Conservation (phyloP, 208 protist species). For the Leishmania amazonensis region DNA sequence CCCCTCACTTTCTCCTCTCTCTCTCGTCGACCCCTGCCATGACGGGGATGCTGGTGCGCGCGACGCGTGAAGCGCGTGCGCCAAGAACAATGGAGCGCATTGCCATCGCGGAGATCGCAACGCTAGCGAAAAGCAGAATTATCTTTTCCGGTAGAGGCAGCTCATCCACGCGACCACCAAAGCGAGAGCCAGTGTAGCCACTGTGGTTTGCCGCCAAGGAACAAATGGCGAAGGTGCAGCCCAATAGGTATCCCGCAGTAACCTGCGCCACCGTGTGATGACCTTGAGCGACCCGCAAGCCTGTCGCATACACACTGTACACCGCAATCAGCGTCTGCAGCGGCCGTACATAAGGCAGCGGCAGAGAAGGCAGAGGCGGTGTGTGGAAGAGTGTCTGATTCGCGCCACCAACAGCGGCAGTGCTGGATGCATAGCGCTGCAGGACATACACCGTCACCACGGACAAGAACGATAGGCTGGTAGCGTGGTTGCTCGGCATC, state of each 20-base stretch:
- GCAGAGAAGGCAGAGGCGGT: constrained; percentile 7
- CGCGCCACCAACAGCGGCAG: neutral
- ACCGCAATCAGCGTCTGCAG: constrained; percentile 27
- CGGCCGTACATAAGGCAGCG: constrained; percentile 3
- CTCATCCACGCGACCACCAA: constrained; percentile 49
- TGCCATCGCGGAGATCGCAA: constrained; percentile 15
- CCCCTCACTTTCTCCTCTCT: neutral
- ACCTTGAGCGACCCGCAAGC: constrained; percentile 39
- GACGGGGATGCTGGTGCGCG: neutral
- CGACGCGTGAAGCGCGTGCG: neutral
- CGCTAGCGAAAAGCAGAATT: constrained; percentile 13
- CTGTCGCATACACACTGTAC: constrained; percentile 44
- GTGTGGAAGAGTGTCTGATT: neutral
- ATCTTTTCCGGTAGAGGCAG: constrained; percentile 29
- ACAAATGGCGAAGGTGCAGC: constrained; percentile 13
- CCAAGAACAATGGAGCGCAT: constrained; percentile 26
- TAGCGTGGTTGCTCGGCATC: constrained; percentile 79
- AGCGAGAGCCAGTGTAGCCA: constrained; percentile 24
- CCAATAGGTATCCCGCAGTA: constrained; percentile 42
- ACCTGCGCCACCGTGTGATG: constrained; percentile 64
- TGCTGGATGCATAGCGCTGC: constrained; percentile 8
- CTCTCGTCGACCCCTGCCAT: neutral
- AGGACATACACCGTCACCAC: constrained; percentile 33
- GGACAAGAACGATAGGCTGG: constrained; percentile 44
- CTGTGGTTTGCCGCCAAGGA: constrained; percentile 39